These are phyloP conservation scores for Aspergillus pseudoterreus DNA, from an alignment of 2,329 filamentous ascomycete genomes.

Conservation along the genomic window DNA sequence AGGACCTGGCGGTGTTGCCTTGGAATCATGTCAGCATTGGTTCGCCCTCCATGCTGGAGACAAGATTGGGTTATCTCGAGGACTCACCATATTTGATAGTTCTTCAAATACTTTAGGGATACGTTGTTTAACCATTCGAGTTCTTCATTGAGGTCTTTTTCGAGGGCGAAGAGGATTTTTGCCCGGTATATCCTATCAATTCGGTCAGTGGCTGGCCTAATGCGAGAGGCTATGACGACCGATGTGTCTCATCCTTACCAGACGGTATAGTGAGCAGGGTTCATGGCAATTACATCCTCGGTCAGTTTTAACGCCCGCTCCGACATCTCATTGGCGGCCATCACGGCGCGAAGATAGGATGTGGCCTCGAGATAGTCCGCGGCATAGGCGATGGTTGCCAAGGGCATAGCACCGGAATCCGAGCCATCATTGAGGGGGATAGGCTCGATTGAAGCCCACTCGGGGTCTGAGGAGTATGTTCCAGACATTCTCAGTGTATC, in stretches of 20 bases:
- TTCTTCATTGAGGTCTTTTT: constrained; percentile 65
- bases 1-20: constrained; percentile 58
- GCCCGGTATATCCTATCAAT: constrained; percentile 72
- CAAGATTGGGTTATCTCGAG: background rate
- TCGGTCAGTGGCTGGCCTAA: constrained; percentile 7
- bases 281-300: constrained; percentile 84
- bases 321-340: constrained; percentile 82
- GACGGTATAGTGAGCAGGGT: constrained; percentile 96
- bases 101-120: constrained; percentile 82
- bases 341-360: constrained; percentile 87
- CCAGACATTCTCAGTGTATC: constrained; percentile 22
- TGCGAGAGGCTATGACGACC: too few species aligned
- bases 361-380: constrained; percentile 89
- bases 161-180: constrained; percentile 66
- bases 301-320: constrained; percentile 76
- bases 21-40: constrained; percentile 18
- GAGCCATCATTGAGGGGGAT: constrained; percentile 80
- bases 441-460: constrained; percentile 80
- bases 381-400: constrained; percentile 90
- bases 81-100: constrained; percentile 89
- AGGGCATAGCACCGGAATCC: constrained; percentile 50
- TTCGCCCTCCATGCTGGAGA: too few species aligned
- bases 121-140: constrained; percentile 82
- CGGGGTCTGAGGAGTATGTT: constrained; percentile 62
- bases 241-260: constrained; percentile 54